These are phyloP conservation scores for Irpex lacteus DNA, from an alignment of 1,284 basidiomycete species.

Conservation along the genomic window DNA sequence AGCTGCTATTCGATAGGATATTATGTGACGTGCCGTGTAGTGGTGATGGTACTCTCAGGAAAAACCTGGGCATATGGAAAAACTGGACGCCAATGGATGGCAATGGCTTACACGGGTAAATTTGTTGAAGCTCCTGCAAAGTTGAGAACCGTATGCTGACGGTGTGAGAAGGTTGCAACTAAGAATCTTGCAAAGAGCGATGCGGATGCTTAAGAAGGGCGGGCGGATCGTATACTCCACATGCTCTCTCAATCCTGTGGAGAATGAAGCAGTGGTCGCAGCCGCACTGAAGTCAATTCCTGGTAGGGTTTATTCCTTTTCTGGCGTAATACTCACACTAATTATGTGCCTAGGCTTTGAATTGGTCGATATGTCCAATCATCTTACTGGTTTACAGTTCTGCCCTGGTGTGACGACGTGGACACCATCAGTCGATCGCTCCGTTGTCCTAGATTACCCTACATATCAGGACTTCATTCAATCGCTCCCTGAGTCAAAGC, in stretches of 20 bases:
- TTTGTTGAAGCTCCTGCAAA: not conserved
- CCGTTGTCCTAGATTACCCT: constrained; percentile 42
- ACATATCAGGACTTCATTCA: constrained; percentile 56
- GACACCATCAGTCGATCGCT: constrained; percentile 61
- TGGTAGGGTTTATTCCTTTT: constrained; percentile 38
- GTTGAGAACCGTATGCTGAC: constrained; percentile 24
- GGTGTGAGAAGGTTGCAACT: constrained; percentile 70
- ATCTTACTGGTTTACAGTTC: constrained; percentile 72
- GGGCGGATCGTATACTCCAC: constrained; percentile 98
- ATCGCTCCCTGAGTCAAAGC: constrained; percentile 45
- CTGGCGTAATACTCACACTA: not conserved
- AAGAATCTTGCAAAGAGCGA: constrained; percentile 89
- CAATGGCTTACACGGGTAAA: constrained; percentile 83
- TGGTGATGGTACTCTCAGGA: constrained; percentile 94
- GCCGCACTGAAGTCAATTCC: constrained; percentile 74
- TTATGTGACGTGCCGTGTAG: constrained; percentile 97
- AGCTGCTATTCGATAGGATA: constrained; percentile 88
- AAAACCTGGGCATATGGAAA: constrained; percentile 96
- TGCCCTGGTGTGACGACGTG: constrained; percentile 75
- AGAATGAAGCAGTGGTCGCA: constrained; percentile 96
- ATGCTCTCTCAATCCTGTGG: constrained; percentile 95
- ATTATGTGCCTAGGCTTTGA: constrained; percentile 57
- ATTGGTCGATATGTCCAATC: constrained; percentile 76
- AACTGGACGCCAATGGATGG: constrained; percentile 89
- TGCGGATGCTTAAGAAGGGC: constrained; percentile 84